Base-by-base conservation (phyloP, 1,139 yeast species). In the Kodamaea alishanica region DNA sequence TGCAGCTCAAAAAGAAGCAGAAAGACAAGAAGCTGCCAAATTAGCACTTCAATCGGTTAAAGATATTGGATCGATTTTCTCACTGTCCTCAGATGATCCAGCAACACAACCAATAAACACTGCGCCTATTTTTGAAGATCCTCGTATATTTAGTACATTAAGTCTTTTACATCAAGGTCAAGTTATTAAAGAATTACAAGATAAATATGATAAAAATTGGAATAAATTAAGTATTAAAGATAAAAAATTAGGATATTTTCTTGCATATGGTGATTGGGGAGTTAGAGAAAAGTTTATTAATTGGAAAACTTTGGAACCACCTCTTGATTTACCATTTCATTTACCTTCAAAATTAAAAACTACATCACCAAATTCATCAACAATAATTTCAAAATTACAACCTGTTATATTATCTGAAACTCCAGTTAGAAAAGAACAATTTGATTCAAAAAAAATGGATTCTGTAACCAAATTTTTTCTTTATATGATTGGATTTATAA, bases 211-310 rank as follows among this genome's bases (percentile, higher is more conserved):
- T 48, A 69, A 67, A 41, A 70, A 71, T 38, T 81, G 87, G 87
- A 55, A 55, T 6, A 63, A 65, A 34, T 52, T 80, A 39, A 58
- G 70, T 6, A 39, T 43, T 12, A 64, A 71, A 34, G 75, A 72
- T 34, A 80, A 79, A 49, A 55, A 67, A 42, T 64, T 79, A 49
- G 72, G 77, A 1, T 77, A 78, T 51, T 80, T 68, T 59, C 71
- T 80, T 32, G 71, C 80, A 0, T 81, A 79, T 55, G 86, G 85
- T 2, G 66, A 79, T 44, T 77, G 83, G 75, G 87, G 84, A 0
- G 77, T 73, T 1, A 66, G 87, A 44, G 83, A 78, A 40, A 73
- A 76, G 10, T 77, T 80, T 44, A 61, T 61, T 32, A 67, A 68
- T 41, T 63, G 81, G 65, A 60, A 60, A 32, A 58, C 64, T 1